Conservation (phyloP, 441 rosid genomes). For the Rhodomyrtus psidioides region DNA sequence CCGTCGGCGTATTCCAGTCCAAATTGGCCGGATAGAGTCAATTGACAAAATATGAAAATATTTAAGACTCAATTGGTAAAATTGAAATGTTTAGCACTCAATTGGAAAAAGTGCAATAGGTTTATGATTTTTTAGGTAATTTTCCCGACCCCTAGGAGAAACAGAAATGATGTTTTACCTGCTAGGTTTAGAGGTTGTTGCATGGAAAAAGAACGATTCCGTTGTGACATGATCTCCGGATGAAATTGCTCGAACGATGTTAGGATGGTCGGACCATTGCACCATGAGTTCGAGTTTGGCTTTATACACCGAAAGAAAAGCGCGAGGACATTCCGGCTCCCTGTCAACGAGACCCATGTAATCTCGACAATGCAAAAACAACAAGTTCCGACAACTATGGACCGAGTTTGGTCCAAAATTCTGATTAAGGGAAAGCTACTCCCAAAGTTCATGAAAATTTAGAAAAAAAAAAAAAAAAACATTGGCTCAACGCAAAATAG, state of each 20-base stretch:
- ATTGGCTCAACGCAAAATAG: neutral
- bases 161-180: too few relatives aligned
- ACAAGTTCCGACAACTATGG: neutral
- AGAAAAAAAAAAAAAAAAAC: neutral
- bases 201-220: neutral
- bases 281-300: neutral
- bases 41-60: too few relatives aligned
- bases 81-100: too few relatives aligned
- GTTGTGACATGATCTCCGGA: neutral
- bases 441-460: too few relatives aligned
- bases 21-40: too few relatives aligned
- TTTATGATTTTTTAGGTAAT: too few relatives aligned
- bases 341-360: neutral
- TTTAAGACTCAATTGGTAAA: too few relatives aligned
- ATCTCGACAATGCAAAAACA: neutral
- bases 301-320: neutral
- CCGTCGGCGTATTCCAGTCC: too few relatives aligned
- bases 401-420: neutral
- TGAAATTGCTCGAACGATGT: neutral
- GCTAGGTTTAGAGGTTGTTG: neutral
- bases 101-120: too few relatives aligned
- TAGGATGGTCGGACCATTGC: neutral
- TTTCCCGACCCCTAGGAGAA: too few relatives aligned
- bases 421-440: neutral
- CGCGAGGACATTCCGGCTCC: neutral